Base-by-base conservation (phyloP, 2,329 filamentous ascomycete species). In the Seiridium cupressi region DNA sequence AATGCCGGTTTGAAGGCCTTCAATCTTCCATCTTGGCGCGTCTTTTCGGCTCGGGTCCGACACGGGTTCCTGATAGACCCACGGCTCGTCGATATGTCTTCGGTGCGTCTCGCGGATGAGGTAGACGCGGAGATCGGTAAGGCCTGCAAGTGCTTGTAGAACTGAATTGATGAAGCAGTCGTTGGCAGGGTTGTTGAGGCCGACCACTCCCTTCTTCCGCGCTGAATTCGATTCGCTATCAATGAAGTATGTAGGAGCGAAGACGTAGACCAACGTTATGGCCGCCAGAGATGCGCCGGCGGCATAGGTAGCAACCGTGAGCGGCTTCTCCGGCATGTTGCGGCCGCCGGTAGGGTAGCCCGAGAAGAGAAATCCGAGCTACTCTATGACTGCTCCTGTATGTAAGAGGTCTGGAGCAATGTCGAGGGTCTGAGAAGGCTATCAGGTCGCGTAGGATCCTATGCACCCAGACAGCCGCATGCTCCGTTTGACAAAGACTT, bases 101-200 rank as follows among this genome's bases (percentile, higher is more conserved):
- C 93, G 86, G 75, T 97, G 92, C 40, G 91, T 89, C 77, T 98
- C 94, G 66, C 92, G 86, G 70, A 98, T 97, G 63, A 99, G 81
- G 77, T 97, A 99, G 66, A 95, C 77, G 64, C 95, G 89, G 70
- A 99, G 80, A 73, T 98, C 93, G 55, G 90, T 91, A 38, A 98
- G 81, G 3, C 95, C 95, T 11, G 95, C 94, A 48, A 99, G 83
- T 6, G 92, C 93, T 78, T 99, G 95, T 42, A 99, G 85, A 26
- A 97, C 90, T 32, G 93, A 97, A 76, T 99, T 99, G 79, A 98
- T 97, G 76, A 94, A 95, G 79, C 91, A 95, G 75, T 95, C 95
- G 76, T 99, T 99, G 66, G 94, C 95, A 7, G 92, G 88, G 75
- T 99, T 99, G 57, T 83, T 82, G 60, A 98, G 83, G 44, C 95